Conservation (phyloP, 192 early-diverging fungal species). For the Podila horticola region DNA sequence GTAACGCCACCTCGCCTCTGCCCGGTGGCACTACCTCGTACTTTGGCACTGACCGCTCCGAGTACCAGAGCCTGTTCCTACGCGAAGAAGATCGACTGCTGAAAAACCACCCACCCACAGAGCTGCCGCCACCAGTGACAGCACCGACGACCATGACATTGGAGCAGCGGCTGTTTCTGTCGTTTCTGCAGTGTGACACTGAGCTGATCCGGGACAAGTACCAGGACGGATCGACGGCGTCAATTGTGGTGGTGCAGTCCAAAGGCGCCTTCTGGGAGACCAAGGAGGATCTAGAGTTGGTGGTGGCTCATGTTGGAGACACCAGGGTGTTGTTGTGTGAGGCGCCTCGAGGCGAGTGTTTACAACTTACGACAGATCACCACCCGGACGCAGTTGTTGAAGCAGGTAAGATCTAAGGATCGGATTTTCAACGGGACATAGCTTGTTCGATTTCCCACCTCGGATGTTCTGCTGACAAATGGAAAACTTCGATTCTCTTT, state of each 20-base stretch:
- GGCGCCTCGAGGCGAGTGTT: conserved; percentile 62
- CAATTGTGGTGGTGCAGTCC: conserved; percentile 70
- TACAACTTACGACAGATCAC: conserved; percentile 71
- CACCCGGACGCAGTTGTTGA: conserved; percentile 69
- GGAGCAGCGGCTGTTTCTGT: conserved; percentile 73
- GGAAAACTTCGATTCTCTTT: background rate
- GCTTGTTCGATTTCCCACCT: background rate
- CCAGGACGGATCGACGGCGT: conserved; percentile 75
- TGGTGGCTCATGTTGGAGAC: conserved; percentile 78
- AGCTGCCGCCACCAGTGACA: background rate
- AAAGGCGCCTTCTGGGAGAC: conserved; percentile 75
- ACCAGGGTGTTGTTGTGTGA: conserved; percentile 70
- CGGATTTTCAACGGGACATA: background rate
- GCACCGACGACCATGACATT: conserved; percentile 59
- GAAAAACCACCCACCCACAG: background rate
- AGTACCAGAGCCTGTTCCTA: conserved; percentile 31
- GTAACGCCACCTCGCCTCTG: conserved; percentile 36
- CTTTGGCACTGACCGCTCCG: conserved; percentile 21
- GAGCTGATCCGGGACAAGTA: conserved; percentile 54
- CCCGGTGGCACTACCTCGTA: conserved; percentile 29
- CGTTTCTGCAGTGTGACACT: conserved; percentile 69
- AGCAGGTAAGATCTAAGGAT: conserved; percentile 17
- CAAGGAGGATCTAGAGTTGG: conserved; percentile 65
- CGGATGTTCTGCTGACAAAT: background rate
- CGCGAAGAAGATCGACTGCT: conserved; percentile 2